Base-by-base conservation (phyloP, 1,139 yeast species). In the Diutina sp. region DNA sequence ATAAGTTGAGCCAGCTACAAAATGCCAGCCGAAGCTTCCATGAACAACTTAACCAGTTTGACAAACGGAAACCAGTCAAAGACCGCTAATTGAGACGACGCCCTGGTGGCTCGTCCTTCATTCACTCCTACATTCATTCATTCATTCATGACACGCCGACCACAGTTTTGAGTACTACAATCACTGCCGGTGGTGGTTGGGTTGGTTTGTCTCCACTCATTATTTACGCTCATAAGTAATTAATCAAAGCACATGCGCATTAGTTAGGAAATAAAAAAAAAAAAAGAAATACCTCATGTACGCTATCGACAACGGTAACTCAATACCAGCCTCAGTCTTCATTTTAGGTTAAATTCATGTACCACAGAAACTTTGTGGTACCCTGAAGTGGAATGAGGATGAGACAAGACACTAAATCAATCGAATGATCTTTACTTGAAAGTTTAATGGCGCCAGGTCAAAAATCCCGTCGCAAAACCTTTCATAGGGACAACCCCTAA, bases 1-100 rank as follows among this genome's bases (percentile, higher is more conserved):
- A 38, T 6, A 50, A 50, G 29, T 38, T 50, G 25, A 12, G 18
- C 28, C 53, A 50, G n/a, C 53, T 50, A n/a, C 53, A 50, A 32
- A 50, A 50, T 18, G 53, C 53, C 14, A 50, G 53, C 44, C 53
- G 53, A 30, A 50, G 53, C 45, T 50, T 50, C 16, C 53, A 50
- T 16, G 44, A 50, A 32, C 35, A 32, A 12, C 53, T 50, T 7
- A 50, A 50, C 21, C 44, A 30, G 21, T 50, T 50, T 14, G 53
- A 50, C 11, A 50, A 30, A 9, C 53, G 53, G n/a, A 30, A 30
- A 8, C 14, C 30, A 21, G 48, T 46, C 30, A 46, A 46, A 25
- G 46, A 46, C 30, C 28, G 28, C 16, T 45, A 16, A 18, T 21
- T 46, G 30, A 9, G 46, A 44, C 25, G 28, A 44, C 12, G 25